Evolutionary conservation across 2,329 filamentous ascomycete species (phyloP), one percentile per base, ranked within the genome.

Genomic region (Pseudogymnoascus destructans): DNA sequence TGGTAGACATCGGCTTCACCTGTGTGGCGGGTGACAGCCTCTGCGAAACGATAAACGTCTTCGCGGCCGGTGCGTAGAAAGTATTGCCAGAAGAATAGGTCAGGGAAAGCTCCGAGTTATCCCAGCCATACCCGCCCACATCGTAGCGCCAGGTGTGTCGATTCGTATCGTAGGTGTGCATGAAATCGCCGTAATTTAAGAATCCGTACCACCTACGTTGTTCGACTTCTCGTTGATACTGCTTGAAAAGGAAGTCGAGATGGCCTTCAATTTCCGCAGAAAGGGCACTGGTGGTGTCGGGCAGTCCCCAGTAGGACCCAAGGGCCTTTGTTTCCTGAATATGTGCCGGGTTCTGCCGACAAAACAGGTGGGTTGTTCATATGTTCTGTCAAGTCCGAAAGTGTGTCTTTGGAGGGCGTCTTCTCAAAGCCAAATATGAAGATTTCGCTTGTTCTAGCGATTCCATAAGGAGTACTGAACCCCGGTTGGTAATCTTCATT

Each of bases 1-100:
- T 85, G 81, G 62, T 85, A 84, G 0, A 79, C 76, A 61, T 85
- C 81, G 0, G 84, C 80, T 58, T 85, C 81, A 0, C 77, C 75
- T 0, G 79, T 80, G 58, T 84, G 81, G 1, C 80, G 73, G 0
- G 78, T 77, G 57, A 81, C 69, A 0, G 79, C 77, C 64, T 84
- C 80, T 0, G 80, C 80, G 52, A 84, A 75, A 0, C 77, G 74
- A 63, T 78, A 85, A 0, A 81, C 75, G 57, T 81, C 79, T 2
- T 75, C 73, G 1, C 77, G 72, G 0, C 80, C 80, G 0, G 79
- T 84, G 8, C 77, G 76, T 1, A 84, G 72, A 68, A 84, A 85
- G 59, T 81, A 79, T 3, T 75, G 75, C 81, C 81, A 84, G 63
- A 84, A 76, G 70, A 78, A 84, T 1, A 84, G 67, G 63, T 84